Base-by-base conservation (phyloP, 2,329 filamentous ascomycete genomes). In the Escovopsis weberi region DNA sequence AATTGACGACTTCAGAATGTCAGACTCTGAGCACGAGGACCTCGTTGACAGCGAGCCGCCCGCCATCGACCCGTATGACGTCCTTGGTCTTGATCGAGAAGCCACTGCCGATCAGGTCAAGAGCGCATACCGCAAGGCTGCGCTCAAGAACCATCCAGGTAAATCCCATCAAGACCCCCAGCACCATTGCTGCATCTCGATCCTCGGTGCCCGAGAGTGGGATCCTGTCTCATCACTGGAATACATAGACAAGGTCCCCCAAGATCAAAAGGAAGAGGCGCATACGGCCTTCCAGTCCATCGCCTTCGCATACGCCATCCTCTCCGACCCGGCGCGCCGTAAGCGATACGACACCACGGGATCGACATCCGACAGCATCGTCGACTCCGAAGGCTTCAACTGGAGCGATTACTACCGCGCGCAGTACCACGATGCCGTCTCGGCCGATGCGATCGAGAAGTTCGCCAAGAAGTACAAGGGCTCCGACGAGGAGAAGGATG, bases 291-390 rank as follows among this genome's bases (percentile, higher is more conserved):
- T 98, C 60, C 91, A 98, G 62, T 72, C 82, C 52, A 79, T 98
- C 52, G 89, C 89, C 23, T 89, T 95, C 55, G 89, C 91, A 41
- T 94, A 96, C 57, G 89, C 87, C 32, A 76, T 98, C 40, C 82
- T 98, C 33, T 94, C 85, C 30, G 85, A 95, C 52, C 71, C 82
- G 19, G 70, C 72, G 18, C 78, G 91, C 42, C 83, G 91, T 51
- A 78, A 79, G 52, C 83, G 85, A 45, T 98, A 94, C 66, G 89
- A 98, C 58, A 70, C 74, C 42, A 96, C 89, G 0, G 91, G 91
- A 43, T 91, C 82, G 43, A 96, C 88, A 0, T 78, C 84, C 10
- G 88, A 95, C 57, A 80, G 78, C 8, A 75, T 94, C 19, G 73
- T 81, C 30, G 82, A 86, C 57, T 73, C 75, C 4, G 80, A 85